Percentiles rank a stretch among this genome's conserved stretches.
phyloP scores from a whole-genome alignment of 2,329 filamentous ascomycete species.

The Penicillium vulpinum region DNA sequence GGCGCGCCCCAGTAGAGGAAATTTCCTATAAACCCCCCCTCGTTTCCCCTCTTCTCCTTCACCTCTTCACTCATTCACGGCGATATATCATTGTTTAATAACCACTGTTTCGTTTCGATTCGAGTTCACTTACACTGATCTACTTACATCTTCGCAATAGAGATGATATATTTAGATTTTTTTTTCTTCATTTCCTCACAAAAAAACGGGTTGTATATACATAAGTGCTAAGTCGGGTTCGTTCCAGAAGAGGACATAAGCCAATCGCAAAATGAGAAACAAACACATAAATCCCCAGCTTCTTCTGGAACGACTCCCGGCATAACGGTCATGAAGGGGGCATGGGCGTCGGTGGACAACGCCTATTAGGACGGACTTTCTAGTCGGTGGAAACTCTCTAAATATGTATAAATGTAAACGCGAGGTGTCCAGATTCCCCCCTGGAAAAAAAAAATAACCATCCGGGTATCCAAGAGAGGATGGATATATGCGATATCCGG shows the following conservation, averaged over 20 bases:
- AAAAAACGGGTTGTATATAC: constrained; percentile 18
- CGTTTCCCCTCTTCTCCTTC: no score
- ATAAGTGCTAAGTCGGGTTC: constrained; percentile 9
- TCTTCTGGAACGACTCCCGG: constrained; percentile 19
- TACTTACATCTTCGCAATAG: no score
- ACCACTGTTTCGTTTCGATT: no score
- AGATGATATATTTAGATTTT: constrained; percentile 6
- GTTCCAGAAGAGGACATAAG: not conserved
- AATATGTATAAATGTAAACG: constrained; percentile 25
- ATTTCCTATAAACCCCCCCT: no score
- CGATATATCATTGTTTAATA: no score
- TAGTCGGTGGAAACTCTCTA: constrained; percentile 18
- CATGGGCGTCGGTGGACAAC: constrained; percentile 4
- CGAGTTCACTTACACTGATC: no score
- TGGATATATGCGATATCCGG: constrained; percentile 6
- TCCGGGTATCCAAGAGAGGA: constrained; percentile 8
- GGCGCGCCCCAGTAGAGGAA: no score
- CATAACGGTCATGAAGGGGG: constrained; percentile 22
- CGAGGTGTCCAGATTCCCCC: constrained; percentile 7
- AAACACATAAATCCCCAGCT: constrained; percentile 11
- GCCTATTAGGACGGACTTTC: constrained; percentile 23
- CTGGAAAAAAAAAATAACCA: constrained; percentile 1
- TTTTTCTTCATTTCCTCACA: constrained; percentile 13
- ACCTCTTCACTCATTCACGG: no score
- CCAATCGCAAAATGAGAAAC: constrained; percentile 3